Evolutionary conservation across 768 basidiomycete genomes (phyloP), one percentile per base, ranked within the genome.

Genomic region (Hypholoma sublateritium): DNA sequence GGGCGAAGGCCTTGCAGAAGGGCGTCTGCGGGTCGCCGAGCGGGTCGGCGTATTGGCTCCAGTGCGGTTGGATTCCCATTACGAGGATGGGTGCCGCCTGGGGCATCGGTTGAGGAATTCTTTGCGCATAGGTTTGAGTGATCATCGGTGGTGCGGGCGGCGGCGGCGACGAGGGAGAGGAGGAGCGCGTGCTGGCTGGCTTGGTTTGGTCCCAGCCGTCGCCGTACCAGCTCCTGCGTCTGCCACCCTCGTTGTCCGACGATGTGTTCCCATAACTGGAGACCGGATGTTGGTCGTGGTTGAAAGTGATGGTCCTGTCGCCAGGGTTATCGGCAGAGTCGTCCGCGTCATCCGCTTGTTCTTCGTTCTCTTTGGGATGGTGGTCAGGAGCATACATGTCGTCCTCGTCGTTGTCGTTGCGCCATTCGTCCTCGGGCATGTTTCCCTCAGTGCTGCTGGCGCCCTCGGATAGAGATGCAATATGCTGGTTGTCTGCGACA

Each of bases 21-120:
- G 74, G 62, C 21, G 67, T 55, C 11, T 61, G 61, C 3, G 67
- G 56, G 58, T 76, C 63, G 3, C 73, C 73, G 22, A 58, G 50
- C 3, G 76, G 76, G 55, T 79, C 76, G 1, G 77, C 78, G 52
- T 75, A 78, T 55, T 77, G 71, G 28, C 70, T 73, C 78, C 78
- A 79, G 50, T 77, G 75, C 7, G 67, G 71, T 8, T 59, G 58
- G 39, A 65, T 63, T 52, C 64, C 55, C 28, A 32, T 32, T 32
- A 2, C 65, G 61, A 43, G 63, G 57, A 51, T 66, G 5, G 28
- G 28, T 5, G 28, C 28, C 28, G 28, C 28, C 28, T 32, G 28
- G 28, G 28, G 28, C 9, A 32, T 6, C 28, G 28, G 28, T 32
- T 32, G 28, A 5, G 28, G 28, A 7, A 32, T 32, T 32, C 28